Evolutionary conservation across 2,329 filamentous ascomycete species (phyloP).

Genomic region (Ampelomyces quisqualis): DNA sequence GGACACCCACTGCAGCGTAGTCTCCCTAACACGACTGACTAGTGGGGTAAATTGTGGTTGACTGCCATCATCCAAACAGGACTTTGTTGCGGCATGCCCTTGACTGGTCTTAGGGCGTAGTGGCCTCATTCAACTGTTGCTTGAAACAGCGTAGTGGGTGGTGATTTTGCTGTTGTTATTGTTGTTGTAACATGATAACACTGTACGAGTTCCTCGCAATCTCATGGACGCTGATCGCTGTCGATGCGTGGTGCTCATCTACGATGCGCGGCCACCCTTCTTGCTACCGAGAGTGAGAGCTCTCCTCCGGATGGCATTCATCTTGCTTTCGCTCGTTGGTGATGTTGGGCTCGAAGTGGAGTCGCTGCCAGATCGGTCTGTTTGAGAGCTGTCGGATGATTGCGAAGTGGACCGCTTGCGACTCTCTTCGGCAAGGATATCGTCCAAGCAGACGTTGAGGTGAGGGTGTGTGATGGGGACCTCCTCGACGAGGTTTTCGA

Average conservation of each 20-base stretch:
- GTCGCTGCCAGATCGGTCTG: constrained; percentile 26
- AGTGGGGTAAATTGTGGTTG: too few relatives aligned
- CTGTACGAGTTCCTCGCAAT: constrained; percentile 7
- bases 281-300: constrained; percentile 39
- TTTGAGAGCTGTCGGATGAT: constrained; percentile 33
- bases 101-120: too few relatives aligned
- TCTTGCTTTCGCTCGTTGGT: constrained; percentile 30
- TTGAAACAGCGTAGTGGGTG: too few relatives aligned
- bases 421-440: constrained; percentile 43
- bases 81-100: too few relatives aligned
- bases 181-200: too few relatives aligned
- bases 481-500: constrained; percentile 43
- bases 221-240: constrained; percentile 1
- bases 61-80: too few relatives aligned
- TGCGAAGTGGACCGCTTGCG: constrained; percentile 39
- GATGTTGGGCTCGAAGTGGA: constrained; percentile 26
- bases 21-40: too few relatives aligned
- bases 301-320: constrained; percentile 23
- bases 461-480: constrained; percentile 41
- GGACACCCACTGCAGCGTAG: too few relatives aligned
- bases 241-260: constrained; percentile 4
- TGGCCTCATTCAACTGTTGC: too few relatives aligned
- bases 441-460: constrained; percentile 44
- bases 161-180: too few relatives aligned
- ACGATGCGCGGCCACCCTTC: constrained; percentile 31